Percentiles rank a stretch among this genome's conserved stretches.
phyloP scores from a whole-genome alignment of 345 rosid genomes.

The Eucalyptus polybractea region DNA sequence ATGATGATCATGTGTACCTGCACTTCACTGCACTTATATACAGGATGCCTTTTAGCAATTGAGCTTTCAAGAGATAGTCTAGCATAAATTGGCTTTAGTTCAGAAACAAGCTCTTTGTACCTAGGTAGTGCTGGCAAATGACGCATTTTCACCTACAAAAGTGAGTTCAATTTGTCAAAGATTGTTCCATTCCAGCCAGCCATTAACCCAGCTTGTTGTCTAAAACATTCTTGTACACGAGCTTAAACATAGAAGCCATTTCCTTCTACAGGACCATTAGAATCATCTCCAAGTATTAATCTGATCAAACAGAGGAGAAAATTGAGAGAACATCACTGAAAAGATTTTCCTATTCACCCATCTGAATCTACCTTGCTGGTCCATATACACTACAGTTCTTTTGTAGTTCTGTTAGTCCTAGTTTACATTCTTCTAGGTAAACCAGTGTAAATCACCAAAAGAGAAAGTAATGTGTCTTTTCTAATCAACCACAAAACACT shows the following conservation, averaged over 20 bases:
- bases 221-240: neutral
- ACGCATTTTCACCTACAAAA: conserved; percentile 40
- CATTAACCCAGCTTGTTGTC: neutral
- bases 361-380: neutral
- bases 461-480: neutral
- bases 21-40: conserved; percentile 65
- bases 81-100: conserved; percentile 66
- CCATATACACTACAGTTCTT: neutral
- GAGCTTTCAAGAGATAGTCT: conserved; percentile 46
- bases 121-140: conserved; percentile 60
- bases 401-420: neutral
- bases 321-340: neutral
- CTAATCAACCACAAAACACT: neutral
- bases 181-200: neutral
- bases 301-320: neutral
- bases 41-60: conserved; percentile 62
- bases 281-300: neutral
- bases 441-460: neutral
- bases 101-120: conserved; percentile 51
- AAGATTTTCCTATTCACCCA: neutral
- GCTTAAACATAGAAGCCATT: neutral
- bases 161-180: neutral
- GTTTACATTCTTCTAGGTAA: neutral
- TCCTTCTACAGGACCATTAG: neutral
- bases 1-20: conserved; percentile 33